Percentiles rank a stretch among this genome's conserved stretches.
phyloP scores from a whole-genome alignment of 176 grass and related monocot genomes.

The Puccinellia tenuiflora region DNA sequence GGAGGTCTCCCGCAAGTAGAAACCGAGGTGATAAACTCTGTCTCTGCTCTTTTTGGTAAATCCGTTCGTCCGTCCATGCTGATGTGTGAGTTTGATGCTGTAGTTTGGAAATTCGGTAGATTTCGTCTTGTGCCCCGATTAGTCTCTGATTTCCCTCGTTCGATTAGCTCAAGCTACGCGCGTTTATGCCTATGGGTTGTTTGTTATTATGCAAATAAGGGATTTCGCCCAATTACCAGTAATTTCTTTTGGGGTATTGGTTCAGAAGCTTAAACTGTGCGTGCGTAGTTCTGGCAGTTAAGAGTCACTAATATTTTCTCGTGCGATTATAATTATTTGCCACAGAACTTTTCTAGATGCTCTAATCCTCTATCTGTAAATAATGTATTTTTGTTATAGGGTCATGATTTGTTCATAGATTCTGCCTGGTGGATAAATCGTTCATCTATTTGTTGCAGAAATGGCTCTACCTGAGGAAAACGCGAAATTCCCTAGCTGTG shows the following conservation, averaged over 20 bases:
- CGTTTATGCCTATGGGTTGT: not conserved
- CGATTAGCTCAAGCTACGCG: not conserved
- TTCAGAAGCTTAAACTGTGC: not conserved
- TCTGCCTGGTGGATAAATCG: not conserved
- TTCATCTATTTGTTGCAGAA: conserved; percentile 21
- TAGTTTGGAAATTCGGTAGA: not conserved
- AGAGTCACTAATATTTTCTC: not conserved
- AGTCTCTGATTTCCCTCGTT: not conserved
- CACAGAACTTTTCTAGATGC: not conserved
- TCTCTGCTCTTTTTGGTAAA: not conserved
- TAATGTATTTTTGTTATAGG: not conserved
- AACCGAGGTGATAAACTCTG: not conserved
- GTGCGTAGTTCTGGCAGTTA: not conserved
- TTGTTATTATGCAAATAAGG: conserved; percentile 18
- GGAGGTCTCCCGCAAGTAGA: not conserved
- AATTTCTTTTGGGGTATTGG: not conserved
- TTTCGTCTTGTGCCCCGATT: not conserved
- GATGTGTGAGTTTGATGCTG: not conserved
- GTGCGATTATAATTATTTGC: not conserved
- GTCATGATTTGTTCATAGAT: not conserved
- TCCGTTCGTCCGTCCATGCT: not conserved
- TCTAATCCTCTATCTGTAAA: not conserved
- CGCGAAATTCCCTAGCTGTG: conserved; percentile 48
- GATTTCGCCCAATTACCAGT: not conserved
- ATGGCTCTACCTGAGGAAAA: conserved; percentile 35